phyloP scores from a whole-genome alignment of 2,329 filamentous ascomycete species.

The Metarhizium brunneum region DNA sequence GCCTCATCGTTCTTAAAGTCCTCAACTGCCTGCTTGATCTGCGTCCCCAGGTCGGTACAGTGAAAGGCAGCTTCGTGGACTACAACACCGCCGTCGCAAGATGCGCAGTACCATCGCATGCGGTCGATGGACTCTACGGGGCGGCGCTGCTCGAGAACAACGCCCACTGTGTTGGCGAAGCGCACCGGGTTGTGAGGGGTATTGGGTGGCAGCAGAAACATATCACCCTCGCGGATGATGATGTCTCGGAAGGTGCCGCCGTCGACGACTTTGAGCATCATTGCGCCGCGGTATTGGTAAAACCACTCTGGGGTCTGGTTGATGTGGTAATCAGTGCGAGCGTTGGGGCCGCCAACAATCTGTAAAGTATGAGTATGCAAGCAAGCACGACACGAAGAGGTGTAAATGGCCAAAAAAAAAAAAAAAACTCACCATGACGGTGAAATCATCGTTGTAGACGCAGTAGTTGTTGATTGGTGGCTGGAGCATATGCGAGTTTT shows the following conservation, averaged over 20 bases:
- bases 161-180: constrained; percentile 86
- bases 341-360: constrained; percentile 94
- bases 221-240: constrained; percentile 82
- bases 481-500: constrained; percentile 85
- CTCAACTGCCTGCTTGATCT: constrained; percentile 89
- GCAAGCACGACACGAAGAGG: background rate
- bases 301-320: constrained; percentile 96
- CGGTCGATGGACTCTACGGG: constrained; percentile 62
- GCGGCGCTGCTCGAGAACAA: constrained; percentile 82
- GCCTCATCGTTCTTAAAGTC: constrained; percentile 60
- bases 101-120: constrained; percentile 81
- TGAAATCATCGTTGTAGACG: constrained; percentile 78
- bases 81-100: constrained; percentile 48
- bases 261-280: constrained; percentile 90
- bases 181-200: constrained; percentile 94
- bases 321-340: constrained; percentile 96
- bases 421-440: constrained; percentile 56
- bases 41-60: constrained; percentile 82
- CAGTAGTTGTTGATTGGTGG: constrained; percentile 97
- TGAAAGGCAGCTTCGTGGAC: constrained; percentile 85
- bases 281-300: constrained; percentile 89
- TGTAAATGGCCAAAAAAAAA: background rate
- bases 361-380: constrained; percentile 15
- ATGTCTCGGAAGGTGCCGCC: constrained; percentile 64
- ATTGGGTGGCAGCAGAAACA: constrained; percentile 88